Evolutionary conservation across 2,329 filamentous ascomycete genomes (phyloP).

Genomic region (Cladosporium sphaerospermum): DNA sequence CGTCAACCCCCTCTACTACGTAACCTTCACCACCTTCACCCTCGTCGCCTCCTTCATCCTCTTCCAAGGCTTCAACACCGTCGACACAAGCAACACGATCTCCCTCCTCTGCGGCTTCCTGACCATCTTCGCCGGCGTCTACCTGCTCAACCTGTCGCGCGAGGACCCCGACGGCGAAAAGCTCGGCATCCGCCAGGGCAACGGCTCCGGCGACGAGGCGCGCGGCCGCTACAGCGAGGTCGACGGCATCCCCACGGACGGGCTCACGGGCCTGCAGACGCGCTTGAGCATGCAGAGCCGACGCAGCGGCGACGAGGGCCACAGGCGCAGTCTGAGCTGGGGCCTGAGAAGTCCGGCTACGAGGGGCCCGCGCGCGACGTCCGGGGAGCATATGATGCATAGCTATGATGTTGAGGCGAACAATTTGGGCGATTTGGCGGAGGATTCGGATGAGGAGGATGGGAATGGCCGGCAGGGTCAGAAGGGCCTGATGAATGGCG

Average conservation of each 20-base stretch:
- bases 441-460: slow-evolving; percentile 65
- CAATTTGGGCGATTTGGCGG: slow-evolving; percentile 64
- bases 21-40: slow-evolving; percentile 92
- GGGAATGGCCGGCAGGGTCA: slow-evolving; percentile 24
- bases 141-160: slow-evolving; percentile 91
- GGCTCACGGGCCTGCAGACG: slow-evolving; percentile 81
- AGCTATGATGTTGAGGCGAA: slow-evolving; percentile 81
- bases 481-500: neutral
- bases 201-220: slow-evolving; percentile 36
- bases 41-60: slow-evolving; percentile 93
- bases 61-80: slow-evolving; percentile 93
- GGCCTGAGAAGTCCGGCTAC: slow-evolving; percentile 36
- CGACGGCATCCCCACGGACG: slow-evolving; percentile 84
- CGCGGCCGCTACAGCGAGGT: slow-evolving; percentile 41
- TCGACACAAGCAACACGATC: slow-evolving; percentile 82
- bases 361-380: slow-evolving; percentile 30
- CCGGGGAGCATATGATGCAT: slow-evolving; percentile 68
- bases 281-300: slow-evolving; percentile 88
- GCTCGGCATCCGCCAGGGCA: slow-evolving; percentile 48
- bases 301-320: slow-evolving; percentile 55
- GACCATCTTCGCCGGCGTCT: slow-evolving; percentile 90
- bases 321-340: slow-evolving; percentile 52
- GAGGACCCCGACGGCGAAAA: slow-evolving; percentile 76
- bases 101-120: slow-evolving; percentile 90
- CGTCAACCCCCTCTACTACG: slow-evolving; percentile 94